Evolutionary conservation across 192 early-diverging fungal genomes (phyloP), one percentile per base, ranked within the genome.

Genomic region (Glomus cerebriforme): DNA sequence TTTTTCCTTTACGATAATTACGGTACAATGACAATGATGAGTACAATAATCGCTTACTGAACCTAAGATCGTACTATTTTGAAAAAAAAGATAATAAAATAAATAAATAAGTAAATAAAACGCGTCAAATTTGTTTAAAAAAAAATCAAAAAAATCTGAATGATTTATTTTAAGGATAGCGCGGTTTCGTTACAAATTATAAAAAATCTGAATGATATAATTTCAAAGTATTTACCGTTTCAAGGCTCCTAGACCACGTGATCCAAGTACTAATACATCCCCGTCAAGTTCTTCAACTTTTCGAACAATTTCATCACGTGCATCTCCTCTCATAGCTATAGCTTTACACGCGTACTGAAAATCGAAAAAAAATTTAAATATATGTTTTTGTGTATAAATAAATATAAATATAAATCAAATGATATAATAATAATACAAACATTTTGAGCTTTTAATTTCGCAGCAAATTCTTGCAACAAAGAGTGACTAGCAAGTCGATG

Each of bases 321-420:
- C 80, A 80, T 93, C 92, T 2, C 92, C 92, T 24, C 83, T 66
- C 81, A 89, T 89, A 1, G 91, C 84, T 72, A 91, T 82, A 26
- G 90, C 88, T 75, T 85, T 81, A 49, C 85, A 86, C 6, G 78
- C 82, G 66, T 85, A 82, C 85, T 86, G 39, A 31, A 32, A 29
- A 19, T 54, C 7, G 7, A 39, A 39, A 39, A 39, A 9, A 39
- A 49, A 17, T 54, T 54, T 7, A 39, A n/a, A 75, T 32, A 45
- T 35, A 6, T 7, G 35, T 39, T 22, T 73, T 2, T 29, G 12
- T 22, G 34, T 39, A 74, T 12, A 45, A 81, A 78, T 65, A 65
- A 29, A 78, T 37, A 12, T 1, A 69, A 39, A 37, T 69, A 39
- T 69, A 2, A 43, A 8, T n/a, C 7, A 45, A 6, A 49, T n/a